These are phyloP conservation scores for Termitomyces sp. DNA, from an alignment of 768 basidiomycete genomes.

Conservation along the genomic window DNA sequence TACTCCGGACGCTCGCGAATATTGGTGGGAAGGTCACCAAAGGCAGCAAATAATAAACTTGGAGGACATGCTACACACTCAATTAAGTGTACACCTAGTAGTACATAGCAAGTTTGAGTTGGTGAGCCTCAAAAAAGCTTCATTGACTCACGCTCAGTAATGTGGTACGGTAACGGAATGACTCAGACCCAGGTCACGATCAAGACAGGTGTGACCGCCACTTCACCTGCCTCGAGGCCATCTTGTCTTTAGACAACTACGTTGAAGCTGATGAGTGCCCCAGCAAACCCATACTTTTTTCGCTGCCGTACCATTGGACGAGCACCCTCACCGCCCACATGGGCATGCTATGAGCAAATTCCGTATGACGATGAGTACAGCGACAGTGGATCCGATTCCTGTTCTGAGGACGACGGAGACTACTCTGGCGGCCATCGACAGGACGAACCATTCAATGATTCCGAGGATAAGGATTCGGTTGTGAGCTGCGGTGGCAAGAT, in stretches of 20 bases:
- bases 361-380: conserved; percentile 61
- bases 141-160: background rate
- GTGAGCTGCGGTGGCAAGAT: conserved; percentile 21
- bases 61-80: no score
- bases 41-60: no score
- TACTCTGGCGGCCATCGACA: conserved; percentile 29
- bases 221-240: conserved; percentile 12
- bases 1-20: no score
- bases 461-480: conserved; percentile 29
- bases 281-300: conserved; percentile 42
- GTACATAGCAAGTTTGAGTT: no score
- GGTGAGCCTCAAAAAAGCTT: background rate
- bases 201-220: conserved; percentile 8
- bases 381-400: conserved; percentile 54
- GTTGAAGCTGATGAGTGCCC: conserved; percentile 27
- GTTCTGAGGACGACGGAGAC: conserved; percentile 73
- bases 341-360: conserved; percentile 91
- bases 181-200: conserved; percentile 4
- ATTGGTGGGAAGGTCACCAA: no score
- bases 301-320: conserved; percentile 73
- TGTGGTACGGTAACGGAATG: background rate
- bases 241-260: background rate
- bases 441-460: conserved; percentile 18
- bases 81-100: background rate
- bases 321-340: conserved; percentile 78